Evolutionary conservation across 2,329 filamentous ascomycete genomes (phyloP).

Genomic region (Clonostachys rhizophaga): DNA sequence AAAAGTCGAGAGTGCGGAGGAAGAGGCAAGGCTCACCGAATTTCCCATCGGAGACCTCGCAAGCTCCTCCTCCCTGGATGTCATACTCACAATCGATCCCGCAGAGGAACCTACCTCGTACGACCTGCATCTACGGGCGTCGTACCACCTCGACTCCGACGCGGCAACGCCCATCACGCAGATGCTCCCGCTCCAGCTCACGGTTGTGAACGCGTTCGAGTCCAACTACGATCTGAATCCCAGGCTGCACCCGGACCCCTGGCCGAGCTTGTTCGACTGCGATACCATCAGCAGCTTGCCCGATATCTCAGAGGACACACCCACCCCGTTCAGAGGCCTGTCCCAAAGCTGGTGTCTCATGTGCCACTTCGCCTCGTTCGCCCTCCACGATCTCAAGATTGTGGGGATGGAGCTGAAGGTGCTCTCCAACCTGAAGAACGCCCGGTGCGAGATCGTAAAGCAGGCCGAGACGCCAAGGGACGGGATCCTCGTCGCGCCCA

Average conservation of each 20-base stretch:
- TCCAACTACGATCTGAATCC: conserved; percentile 86
- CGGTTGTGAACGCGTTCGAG: conserved; percentile 81
- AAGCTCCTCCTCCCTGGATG: conserved; percentile 32
- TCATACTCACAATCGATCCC: conserved; percentile 45
- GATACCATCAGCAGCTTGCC: conserved; percentile 34
- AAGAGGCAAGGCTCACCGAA: conserved; percentile 36
- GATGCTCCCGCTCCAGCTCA: conserved; percentile 61
- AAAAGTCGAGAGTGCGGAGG: conserved; percentile 23
- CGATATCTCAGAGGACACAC: conserved; percentile 49
- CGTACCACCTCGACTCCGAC: conserved; percentile 78
- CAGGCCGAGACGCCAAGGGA: conserved; percentile 27
- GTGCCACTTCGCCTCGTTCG: conserved; percentile 73
- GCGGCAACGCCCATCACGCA: conserved; percentile 77
- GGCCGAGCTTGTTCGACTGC: conserved; percentile 81
- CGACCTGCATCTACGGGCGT: conserved; percentile 66
- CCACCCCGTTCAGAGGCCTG: conserved; percentile 49
- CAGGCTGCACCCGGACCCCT: conserved; percentile 69
- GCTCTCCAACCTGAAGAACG: conserved; percentile 55
- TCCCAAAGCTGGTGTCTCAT: conserved; percentile 77
- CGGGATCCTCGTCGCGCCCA: conserved; percentile 52
- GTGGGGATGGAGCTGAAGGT: conserved; percentile 58
- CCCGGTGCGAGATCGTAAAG: conserved; percentile 48
- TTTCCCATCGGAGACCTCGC: conserved; percentile 41
- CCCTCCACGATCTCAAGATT: conserved; percentile 64
- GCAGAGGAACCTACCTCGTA: conserved; percentile 48